Percentiles rank a stretch among this genome's conserved stretches.
These are phyloP conservation scores for Irpex sp. DNA, from an alignment of 1,284 basidiomycete species.

Conservation along the genomic window DNA sequence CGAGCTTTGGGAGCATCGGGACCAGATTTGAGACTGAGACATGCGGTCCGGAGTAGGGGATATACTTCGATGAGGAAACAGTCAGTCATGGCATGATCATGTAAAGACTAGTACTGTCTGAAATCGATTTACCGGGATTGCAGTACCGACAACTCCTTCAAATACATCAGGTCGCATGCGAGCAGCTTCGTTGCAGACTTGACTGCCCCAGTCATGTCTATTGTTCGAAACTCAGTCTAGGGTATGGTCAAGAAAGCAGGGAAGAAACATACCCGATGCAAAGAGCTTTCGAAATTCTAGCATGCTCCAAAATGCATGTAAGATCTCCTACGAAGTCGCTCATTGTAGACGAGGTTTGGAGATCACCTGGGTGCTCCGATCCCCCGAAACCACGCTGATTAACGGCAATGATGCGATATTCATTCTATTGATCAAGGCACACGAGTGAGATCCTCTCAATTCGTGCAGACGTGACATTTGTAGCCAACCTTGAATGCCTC, in stretches of 20 bases:
- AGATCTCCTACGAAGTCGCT: conserved; percentile 59
- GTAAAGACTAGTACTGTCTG: background rate
- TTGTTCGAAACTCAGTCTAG: background rate
- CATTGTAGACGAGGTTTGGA: conserved; percentile 54
- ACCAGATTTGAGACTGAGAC: conserved; percentile 42
- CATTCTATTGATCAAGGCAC: conserved; percentile 32
- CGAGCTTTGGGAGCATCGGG: conserved; percentile 43
- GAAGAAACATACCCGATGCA: conserved; percentile 52
- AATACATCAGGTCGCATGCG: conserved; percentile 62
- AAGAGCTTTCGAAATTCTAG: conserved; percentile 42
- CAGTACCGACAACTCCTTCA: conserved; percentile 53
- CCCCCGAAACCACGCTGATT: conserved; percentile 66
- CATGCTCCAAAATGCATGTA: conserved; percentile 53
- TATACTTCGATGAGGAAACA: conserved; percentile 38
- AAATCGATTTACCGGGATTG: conserved; percentile 47
- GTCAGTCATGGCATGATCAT: background rate
- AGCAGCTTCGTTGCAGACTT: conserved; percentile 62
- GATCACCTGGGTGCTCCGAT: conserved; percentile 61
- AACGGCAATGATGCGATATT: conserved; percentile 57
- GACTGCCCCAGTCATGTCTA: conserved; percentile 73
- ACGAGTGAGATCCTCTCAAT: background rate
- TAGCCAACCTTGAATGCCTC: conserved; percentile 47
- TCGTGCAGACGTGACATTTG: background rate
- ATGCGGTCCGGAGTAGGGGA: conserved; percentile 44
- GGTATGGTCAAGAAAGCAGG: background rate